These are phyloP conservation scores for Daphne laureola DNA, from an alignment of 441 rosid species.

Conservation along the genomic window DNA sequence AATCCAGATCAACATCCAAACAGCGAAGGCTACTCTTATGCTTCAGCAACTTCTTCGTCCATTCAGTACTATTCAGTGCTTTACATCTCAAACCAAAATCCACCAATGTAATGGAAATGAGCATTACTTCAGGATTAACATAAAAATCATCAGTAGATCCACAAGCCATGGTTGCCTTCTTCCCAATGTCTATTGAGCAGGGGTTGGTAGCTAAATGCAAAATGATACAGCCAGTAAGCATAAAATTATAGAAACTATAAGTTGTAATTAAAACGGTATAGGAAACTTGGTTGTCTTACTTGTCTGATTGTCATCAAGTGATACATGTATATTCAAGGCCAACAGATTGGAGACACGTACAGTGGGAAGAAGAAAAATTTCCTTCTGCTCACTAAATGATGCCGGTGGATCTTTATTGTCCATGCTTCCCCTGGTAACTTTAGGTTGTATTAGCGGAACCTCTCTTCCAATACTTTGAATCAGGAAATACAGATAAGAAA, in stretches of 20 bases:
- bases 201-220: constrained; percentile 28
- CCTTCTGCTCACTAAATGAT: constrained; percentile 79
- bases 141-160: constrained; percentile 78
- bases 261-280: neutral
- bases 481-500: constrained; percentile 66
- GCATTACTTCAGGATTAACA: constrained; percentile 72
- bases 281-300: constrained; percentile 40
- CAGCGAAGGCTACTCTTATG: constrained; percentile 41
- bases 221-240: constrained; percentile 22
- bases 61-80: constrained; percentile 81
- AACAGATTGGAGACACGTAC: constrained; percentile 73
- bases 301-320: constrained; percentile 46
- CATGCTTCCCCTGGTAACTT: constrained; percentile 33
- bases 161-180: constrained; percentile 64
- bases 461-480: constrained; percentile 70
- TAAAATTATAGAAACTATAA: constrained; percentile 10
- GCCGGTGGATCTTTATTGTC: constrained; percentile 39
- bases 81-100: constrained; percentile 64
- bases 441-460: constrained; percentile 66
- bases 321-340: constrained; percentile 59
- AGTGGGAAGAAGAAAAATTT: constrained; percentile 89
- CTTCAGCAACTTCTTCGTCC: constrained; percentile 76
- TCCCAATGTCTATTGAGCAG: constrained; percentile 47
- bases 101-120: constrained; percentile 60
- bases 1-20: constrained; percentile 82